phyloP scores from a whole-genome alignment of 2,329 filamentous ascomycete species.

The Talaromyces amestolkiae region DNA sequence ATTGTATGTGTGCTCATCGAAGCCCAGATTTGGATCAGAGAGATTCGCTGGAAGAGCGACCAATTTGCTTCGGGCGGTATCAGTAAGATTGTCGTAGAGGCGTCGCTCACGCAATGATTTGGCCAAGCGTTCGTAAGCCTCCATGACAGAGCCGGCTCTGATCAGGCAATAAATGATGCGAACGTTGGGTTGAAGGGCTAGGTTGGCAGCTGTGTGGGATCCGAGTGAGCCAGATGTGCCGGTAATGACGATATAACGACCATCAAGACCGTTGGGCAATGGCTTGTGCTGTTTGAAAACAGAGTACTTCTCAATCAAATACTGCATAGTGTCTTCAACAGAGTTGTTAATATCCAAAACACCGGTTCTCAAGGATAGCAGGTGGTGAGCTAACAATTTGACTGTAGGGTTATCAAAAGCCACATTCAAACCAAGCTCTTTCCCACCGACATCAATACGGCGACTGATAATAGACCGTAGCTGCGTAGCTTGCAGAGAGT shows the following conservation, averaged over 20 bases:
- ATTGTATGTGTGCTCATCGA: slow-evolving; percentile 31
- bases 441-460: slow-evolving; percentile 50
- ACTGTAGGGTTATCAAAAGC: slow-evolving; percentile 59
- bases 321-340: slow-evolving; percentile 45
- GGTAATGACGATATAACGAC: slow-evolving; percentile 51
- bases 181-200: slow-evolving; percentile 38
- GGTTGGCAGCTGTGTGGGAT: slow-evolving; percentile 53
- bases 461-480: slow-evolving; percentile 54
- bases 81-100: slow-evolving; percentile 27
- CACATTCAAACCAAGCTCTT: slow-evolving; percentile 54
- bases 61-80: slow-evolving; percentile 37
- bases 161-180: slow-evolving; percentile 57
- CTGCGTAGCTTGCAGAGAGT: slow-evolving; percentile 59
- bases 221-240: slow-evolving; percentile 66
- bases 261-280: slow-evolving; percentile 20
- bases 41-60: slow-evolving; percentile 51
- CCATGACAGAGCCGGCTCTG: slow-evolving; percentile 45
- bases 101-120: slow-evolving; percentile 43
- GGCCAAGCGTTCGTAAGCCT: slow-evolving; percentile 46
- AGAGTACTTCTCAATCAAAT: slow-evolving; percentile 49
- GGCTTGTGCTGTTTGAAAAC: slow-evolving; percentile 31
- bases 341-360: slow-evolving; percentile 27
- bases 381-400: slow-evolving; percentile 44
- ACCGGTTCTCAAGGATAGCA: slow-evolving; percentile 46
- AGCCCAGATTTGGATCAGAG: slow-evolving; percentile 49